A percentile compares a stretch with the other conserved stretches of the same genome.
Evolutionary conservation across 2,329 filamentous ascomycete species (phyloP).

Genomic region (Fusarium redolens): DNA sequence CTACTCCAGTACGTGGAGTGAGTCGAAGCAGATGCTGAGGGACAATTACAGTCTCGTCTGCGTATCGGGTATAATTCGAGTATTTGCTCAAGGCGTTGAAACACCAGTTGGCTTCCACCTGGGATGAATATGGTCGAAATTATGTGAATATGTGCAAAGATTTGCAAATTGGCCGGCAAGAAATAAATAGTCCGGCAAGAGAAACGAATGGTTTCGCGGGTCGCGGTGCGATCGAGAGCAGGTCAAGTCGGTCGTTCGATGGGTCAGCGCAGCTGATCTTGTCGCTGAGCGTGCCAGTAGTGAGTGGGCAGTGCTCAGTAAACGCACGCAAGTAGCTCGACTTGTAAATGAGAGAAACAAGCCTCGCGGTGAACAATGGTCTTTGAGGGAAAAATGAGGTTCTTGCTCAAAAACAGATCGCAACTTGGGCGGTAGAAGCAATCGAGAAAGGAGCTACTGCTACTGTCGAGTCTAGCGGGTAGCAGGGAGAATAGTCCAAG

Average conservation of each 20-base stretch:
- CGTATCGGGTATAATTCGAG: slow-evolving; percentile 5
- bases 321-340: slow-evolving; percentile 22
- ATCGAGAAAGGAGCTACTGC: slow-evolving; percentile 32
- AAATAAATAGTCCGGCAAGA: slow-evolving; percentile 12
- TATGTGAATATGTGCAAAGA: slow-evolving; percentile 36
- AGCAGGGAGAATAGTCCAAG: slow-evolving; percentile 43
- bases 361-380: slow-evolving; percentile 9
- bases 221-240: slow-evolving; percentile 33
- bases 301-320: slow-evolving; percentile 30
- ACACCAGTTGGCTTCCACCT: slow-evolving; percentile 35
- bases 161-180: slow-evolving; percentile 23
- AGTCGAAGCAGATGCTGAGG: neutral
- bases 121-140: slow-evolving; percentile 38
- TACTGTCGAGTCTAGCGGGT: slow-evolving; percentile 42
- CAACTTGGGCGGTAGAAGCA: slow-evolving; percentile 26
- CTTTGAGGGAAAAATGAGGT: neutral
- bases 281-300: slow-evolving; percentile 33
- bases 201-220: slow-evolving; percentile 42
- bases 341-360: slow-evolving; percentile 25
- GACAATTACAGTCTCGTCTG: slow-evolving; percentile 11
- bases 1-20: slow-evolving; percentile 5
- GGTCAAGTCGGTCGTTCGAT: slow-evolving; percentile 40
- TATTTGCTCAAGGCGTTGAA: slow-evolving; percentile 15
- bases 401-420: slow-evolving; percentile 16
- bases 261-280: slow-evolving; percentile 48